These are phyloP conservation scores for Solanum medicagineum DNA, from an alignment of 257 asterid genomes.

Conservation along the genomic window DNA sequence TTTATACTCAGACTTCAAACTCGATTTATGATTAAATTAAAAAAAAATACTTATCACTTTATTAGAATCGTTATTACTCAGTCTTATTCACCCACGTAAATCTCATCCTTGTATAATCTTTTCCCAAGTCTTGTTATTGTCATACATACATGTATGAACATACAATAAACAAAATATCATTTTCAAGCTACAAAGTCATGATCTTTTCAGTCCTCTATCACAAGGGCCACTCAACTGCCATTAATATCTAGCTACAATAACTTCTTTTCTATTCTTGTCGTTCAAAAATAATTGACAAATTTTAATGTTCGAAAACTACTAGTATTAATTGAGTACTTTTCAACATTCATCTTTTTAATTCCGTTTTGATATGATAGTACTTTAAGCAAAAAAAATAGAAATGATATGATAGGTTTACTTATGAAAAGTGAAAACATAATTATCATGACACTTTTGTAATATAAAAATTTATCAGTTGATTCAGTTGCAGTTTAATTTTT, in stretches of 20 bases:
- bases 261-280: not conserved
- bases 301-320: too few relatives aligned
- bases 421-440: too few relatives aligned
- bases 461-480: not conserved
- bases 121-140: not conserved
- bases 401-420: too few relatives aligned
- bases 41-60: accelerated
- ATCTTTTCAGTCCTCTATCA: constrained; percentile 7
- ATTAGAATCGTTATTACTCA: too few relatives aligned
- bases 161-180: constrained; percentile 22
- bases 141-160: not conserved
- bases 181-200: constrained; percentile 18
- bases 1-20: not conserved
- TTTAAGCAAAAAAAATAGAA: too few relatives aligned
- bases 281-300: too few relatives aligned
- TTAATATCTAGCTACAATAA: not conserved
- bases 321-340: too few relatives aligned
- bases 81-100: not conserved
- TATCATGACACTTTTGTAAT: not conserved
- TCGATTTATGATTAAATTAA: too few relatives aligned
- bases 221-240: not conserved
- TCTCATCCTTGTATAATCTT: not conserved
- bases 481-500: not conserved
- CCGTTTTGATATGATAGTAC: too few relatives aligned
- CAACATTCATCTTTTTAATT: too few relatives aligned